phyloP scores from a whole-genome alignment of 148 eudicot genomes.

The Polygonum aviculare region DNA sequence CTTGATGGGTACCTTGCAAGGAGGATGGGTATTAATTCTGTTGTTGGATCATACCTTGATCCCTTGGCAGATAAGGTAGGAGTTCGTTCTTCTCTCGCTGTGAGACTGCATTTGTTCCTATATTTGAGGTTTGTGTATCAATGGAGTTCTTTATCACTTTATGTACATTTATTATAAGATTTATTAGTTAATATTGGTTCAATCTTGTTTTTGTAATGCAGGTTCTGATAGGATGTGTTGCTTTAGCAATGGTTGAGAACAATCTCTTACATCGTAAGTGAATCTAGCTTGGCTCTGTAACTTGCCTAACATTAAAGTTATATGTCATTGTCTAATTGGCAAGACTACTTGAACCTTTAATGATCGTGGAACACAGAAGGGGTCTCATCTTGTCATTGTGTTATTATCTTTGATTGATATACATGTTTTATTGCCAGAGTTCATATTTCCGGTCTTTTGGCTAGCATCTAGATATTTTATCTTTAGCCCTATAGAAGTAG shows the following conservation, averaged over 20 bases:
- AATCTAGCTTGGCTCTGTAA: background rate
- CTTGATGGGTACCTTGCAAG: constrained; percentile 93
- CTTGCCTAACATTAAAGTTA: background rate
- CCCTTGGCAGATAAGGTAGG: constrained; percentile 99
- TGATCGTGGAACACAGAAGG: background rate
- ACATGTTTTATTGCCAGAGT: background rate
- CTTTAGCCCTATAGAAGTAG: background rate
- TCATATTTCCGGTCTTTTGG: background rate
- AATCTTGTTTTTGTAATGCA: constrained; percentile 17
- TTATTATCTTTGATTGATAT: background rate
- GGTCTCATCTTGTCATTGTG: background rate
- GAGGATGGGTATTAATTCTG: constrained; percentile 89
- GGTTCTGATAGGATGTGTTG: constrained; percentile 95
- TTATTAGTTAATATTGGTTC: background rate
- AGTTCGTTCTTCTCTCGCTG: background rate
- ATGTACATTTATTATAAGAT: background rate
- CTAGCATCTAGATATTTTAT: background rate
- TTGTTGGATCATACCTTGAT: constrained; percentile 94
- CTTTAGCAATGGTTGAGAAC: constrained; percentile 86
- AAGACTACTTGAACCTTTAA: background rate
- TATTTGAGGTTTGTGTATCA: background rate
- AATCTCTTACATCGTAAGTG: constrained; percentile 87
- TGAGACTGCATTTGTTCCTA: background rate
- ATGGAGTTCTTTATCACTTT: too few relatives aligned
- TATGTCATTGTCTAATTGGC: background rate